A percentile compares a stretch with the other conserved stretches of the same genome.
These are phyloP conservation scores for Venturia pyrina DNA, from an alignment of 2,329 filamentous ascomycete genomes.

Conservation along the genomic window DNA sequence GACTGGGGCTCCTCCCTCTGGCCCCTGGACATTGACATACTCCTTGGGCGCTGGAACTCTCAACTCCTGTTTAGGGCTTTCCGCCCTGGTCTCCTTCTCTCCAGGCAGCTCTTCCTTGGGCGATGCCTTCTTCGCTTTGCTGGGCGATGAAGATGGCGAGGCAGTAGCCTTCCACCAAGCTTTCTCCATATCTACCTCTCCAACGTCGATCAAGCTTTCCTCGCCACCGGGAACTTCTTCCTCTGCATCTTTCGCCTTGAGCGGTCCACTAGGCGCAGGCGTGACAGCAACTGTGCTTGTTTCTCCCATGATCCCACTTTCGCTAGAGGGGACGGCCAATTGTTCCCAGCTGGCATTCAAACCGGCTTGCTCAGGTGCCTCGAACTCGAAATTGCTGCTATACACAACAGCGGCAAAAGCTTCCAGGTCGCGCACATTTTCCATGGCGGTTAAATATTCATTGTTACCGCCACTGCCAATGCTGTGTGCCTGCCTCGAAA, in stretches of 20 bases:
- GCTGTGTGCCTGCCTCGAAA: conserved; percentile 80
- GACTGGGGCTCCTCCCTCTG: neutral
- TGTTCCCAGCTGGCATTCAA: neutral
- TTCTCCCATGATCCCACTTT: neutral
- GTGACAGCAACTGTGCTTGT: neutral
- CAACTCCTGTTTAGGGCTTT: neutral
- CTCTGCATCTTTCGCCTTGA: conserved; percentile 1
- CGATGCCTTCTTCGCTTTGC: neutral
- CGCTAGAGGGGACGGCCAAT: neutral
- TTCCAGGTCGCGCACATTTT: conserved; percentile 64
- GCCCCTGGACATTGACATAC: neutral
- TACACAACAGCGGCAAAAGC: conserved; percentile 83
- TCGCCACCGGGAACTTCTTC: conserved; percentile 8
- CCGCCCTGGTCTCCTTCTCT: neutral
- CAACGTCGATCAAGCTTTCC: conserved; percentile 1
- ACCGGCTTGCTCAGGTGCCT: conserved; percentile 20
- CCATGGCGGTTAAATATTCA: conserved; percentile 54
- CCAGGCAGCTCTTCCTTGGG: neutral
- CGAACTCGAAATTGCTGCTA: conserved; percentile 63
- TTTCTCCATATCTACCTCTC: conserved; percentile 9
- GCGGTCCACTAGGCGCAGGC: neutral
- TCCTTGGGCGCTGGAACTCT: neutral
- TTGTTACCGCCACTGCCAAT: conserved; percentile 57
- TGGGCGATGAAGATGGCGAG: neutral
- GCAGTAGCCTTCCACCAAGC: conserved; percentile 10